phyloP scores from a whole-genome alignment of 2,329 filamentous ascomycete species.

The Aspergillus melleus region DNA sequence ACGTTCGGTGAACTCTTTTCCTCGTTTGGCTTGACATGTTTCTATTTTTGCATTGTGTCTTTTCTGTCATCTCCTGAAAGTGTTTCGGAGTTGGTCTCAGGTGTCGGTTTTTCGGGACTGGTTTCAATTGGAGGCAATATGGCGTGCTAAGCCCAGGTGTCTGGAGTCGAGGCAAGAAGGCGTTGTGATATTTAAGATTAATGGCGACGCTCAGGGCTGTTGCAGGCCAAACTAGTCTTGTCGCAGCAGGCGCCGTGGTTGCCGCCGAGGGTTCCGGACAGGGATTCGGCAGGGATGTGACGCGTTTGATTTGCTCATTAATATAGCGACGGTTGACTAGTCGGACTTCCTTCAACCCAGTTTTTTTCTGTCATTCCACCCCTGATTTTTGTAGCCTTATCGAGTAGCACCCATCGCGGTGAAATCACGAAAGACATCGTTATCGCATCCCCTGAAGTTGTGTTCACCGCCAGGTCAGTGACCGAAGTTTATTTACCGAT shows the following conservation, averaged over 20 bases:
- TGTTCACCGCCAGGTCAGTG: not conserved
- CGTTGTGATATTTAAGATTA: not conserved
- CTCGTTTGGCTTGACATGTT: conserved; percentile 7
- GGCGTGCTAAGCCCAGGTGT: not conserved
- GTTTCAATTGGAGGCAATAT: not conserved
- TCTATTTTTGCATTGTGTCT: conserved; percentile 1
- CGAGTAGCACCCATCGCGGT: not conserved
- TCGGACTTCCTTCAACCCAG: not conserved
- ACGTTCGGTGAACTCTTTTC: conserved; percentile 14
- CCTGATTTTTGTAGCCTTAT: not conserved
- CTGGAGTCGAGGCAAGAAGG: not conserved
- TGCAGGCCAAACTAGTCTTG: not conserved
- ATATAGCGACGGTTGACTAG: not conserved
- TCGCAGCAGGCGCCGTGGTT: conserved; percentile 14
- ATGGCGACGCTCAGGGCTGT: not conserved
- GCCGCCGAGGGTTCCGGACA: not conserved
- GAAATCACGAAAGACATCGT: not conserved
- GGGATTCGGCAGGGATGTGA: not conserved
- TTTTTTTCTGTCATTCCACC: not conserved
- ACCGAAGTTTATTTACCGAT: not conserved
- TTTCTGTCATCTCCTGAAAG: not conserved
- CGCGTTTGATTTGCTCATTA: not conserved
- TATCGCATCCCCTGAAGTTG: not conserved
- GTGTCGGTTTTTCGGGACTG: not conserved
- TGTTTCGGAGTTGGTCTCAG: not conserved